Conservation (phyloP, 2,329 filamentous ascomycete genomes). For the Xylariaceae sp. region DNA sequence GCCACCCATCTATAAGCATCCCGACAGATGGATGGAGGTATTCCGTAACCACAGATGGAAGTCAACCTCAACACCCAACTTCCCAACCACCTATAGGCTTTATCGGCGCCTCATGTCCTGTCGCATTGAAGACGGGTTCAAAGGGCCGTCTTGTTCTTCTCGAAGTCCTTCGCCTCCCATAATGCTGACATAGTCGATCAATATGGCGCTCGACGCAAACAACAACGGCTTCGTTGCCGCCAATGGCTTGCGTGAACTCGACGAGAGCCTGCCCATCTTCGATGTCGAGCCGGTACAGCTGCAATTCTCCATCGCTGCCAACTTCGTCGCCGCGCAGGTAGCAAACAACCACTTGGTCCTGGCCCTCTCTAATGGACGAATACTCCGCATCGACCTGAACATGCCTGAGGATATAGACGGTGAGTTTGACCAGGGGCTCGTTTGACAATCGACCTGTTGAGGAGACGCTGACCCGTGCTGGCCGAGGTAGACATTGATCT, state of each 20-base stretch:
- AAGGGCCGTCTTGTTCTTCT: conserved; percentile 14
- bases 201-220: conserved; percentile 64
- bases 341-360: conserved; percentile 95
- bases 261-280: conserved; percentile 77
- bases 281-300: conserved; percentile 88
- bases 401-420: conserved; percentile 90
- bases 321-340: conserved; percentile 94
- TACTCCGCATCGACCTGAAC: conserved; percentile 90
- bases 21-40: neutral
- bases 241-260: conserved; percentile 51
- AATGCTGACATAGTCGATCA: conserved; percentile 24
- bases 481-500: conserved; percentile 78
- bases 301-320: conserved; percentile 87
- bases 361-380: conserved; percentile 84
- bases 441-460: neutral
- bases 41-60: neutral
- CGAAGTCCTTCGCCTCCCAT: conserved; percentile 13
- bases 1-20: neutral
- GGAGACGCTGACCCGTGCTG: conserved; percentile 13
- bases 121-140: neutral
- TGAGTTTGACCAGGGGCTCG: conserved; percentile 29
- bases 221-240: conserved; percentile 68
- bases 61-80: neutral
- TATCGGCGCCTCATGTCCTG: neutral
- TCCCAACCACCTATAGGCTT: neutral